These are phyloP conservation scores for Psilocybe subaeruginosa DNA, from an alignment of 768 basidiomycete genomes.

Conservation along the genomic window DNA sequence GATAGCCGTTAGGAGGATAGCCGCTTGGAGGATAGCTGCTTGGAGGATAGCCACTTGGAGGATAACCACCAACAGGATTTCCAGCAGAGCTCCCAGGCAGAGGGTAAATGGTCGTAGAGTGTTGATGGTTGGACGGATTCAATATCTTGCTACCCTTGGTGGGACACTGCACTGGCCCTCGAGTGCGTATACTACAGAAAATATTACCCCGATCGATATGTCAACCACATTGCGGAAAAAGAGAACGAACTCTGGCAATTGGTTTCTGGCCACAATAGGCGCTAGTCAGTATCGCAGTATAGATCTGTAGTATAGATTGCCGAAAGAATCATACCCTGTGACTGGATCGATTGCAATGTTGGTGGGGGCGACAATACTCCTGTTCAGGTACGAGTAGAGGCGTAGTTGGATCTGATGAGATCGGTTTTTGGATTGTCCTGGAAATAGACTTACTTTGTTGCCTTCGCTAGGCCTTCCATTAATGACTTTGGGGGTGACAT, in stretches of 20 bases:
- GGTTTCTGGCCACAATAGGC: not conserved
- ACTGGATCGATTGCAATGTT: not conserved
- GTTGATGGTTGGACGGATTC: too few relatives aligned
- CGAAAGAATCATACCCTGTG: not conserved
- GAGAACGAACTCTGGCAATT: not conserved
- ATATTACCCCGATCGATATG: too few relatives aligned
- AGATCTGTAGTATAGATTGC: not conserved
- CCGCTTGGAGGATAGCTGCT: not conserved
- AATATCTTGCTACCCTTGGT: too few relatives aligned
- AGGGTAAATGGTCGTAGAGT: too few relatives aligned
- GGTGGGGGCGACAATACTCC: not conserved
- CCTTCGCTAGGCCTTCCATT: not conserved
- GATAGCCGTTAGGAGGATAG: not conserved
- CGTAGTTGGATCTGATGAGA: slow-evolving; percentile 8
- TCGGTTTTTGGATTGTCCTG: not conserved
- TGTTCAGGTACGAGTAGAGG: slow-evolving; percentile 4
- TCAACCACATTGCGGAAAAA: not conserved
- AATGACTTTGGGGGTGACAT: not conserved
- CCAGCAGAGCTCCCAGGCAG: too few relatives aligned
- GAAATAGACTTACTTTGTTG: not conserved
- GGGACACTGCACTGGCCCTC: not conserved
- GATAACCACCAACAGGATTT: too few relatives aligned
- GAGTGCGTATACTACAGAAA: not conserved
- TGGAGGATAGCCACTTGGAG: too few relatives aligned
- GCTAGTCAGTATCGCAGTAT: not conserved